A percentile compares a stretch with the other conserved stretches of the same genome.
Evolutionary conservation across 2,329 filamentous ascomycete genomes (phyloP).

Genomic region (Beauveria varroae): DNA sequence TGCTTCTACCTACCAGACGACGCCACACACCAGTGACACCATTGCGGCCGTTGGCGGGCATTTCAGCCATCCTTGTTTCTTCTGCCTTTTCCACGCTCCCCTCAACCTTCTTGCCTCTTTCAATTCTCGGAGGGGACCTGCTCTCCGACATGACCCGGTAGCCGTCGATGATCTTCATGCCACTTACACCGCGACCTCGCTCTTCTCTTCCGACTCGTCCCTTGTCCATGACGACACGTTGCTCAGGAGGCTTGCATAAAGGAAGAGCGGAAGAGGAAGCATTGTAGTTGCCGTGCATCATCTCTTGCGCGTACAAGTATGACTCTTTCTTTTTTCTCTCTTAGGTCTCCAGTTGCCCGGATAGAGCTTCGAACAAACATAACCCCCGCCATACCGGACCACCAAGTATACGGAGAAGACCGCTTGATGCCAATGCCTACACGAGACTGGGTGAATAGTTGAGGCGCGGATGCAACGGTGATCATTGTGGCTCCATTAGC

Average conservation of each 20-base stretch:
- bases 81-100: too few relatives aligned
- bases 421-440: not conserved
- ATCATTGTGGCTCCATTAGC: not conserved
- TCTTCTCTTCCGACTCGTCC: not conserved
- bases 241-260: not conserved
- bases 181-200: not conserved
- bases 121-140: not conserved
- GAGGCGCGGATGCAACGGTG: not conserved
- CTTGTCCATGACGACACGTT: not conserved
- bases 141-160: slow-evolving; percentile 9
- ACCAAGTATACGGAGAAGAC: not conserved
- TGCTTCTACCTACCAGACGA: not conserved
- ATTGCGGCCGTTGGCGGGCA: not conserved
- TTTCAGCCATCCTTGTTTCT: too few relatives aligned
- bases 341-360: not conserved
- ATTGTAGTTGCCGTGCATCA: not conserved
- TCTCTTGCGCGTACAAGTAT: not conserved
- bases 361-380: not conserved
- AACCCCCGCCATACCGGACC: not conserved
- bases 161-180: not conserved
- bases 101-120: not conserved
- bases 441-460: not conserved
- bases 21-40: not conserved
- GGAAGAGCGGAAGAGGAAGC: not conserved
- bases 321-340: not conserved